Evolutionary conservation across 192 early-diverging fungal genomes (phyloP).

Genomic region (Radiomyces spectabilis): DNA sequence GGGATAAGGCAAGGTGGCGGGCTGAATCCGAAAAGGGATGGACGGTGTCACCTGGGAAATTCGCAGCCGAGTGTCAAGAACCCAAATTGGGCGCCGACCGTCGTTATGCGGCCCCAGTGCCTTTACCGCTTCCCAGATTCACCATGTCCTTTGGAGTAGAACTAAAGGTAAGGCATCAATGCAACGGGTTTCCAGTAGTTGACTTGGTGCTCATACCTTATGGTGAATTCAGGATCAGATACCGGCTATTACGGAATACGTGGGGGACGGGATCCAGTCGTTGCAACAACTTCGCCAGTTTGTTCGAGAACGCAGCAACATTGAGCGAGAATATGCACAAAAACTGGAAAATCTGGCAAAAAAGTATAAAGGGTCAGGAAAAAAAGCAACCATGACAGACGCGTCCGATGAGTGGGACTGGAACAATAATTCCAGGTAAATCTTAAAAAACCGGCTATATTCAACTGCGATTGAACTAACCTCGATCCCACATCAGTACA

Average conservation of each 20-base stretch:
- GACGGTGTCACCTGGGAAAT: too few relatives aligned
- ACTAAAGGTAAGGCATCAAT: too few relatives aligned
- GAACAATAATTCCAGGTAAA: slow-evolving; percentile 35
- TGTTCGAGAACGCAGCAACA: slow-evolving; percentile 55
- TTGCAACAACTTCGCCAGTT: slow-evolving; percentile 63
- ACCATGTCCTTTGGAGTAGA: too few relatives aligned
- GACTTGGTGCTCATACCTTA: too few relatives aligned
- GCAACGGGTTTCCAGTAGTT: too few relatives aligned
- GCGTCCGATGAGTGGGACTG: slow-evolving; percentile 8
- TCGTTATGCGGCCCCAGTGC: too few relatives aligned
- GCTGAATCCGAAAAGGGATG: too few relatives aligned
- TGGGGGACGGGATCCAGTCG: slow-evolving; percentile 51
- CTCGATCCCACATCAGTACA: too few relatives aligned
- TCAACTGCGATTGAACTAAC: neutral
- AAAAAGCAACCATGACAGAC: slow-evolving; percentile 19
- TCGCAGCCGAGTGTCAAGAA: too few relatives aligned
- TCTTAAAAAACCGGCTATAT: neutral
- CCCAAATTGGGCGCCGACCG: too few relatives aligned
- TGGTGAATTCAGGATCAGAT: slow-evolving; percentile 38
- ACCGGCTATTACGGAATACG: slow-evolving; percentile 40
- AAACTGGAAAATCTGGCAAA: slow-evolving; percentile 55
- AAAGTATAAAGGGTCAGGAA: slow-evolving; percentile 45
- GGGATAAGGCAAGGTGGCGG: too few relatives aligned
- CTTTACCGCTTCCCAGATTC: too few relatives aligned
- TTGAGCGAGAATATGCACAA: slow-evolving; percentile 65